Base-by-base conservation (phyloP, 2,329 filamentous ascomycete species). In the Phaeosphaeria sp. region DNA sequence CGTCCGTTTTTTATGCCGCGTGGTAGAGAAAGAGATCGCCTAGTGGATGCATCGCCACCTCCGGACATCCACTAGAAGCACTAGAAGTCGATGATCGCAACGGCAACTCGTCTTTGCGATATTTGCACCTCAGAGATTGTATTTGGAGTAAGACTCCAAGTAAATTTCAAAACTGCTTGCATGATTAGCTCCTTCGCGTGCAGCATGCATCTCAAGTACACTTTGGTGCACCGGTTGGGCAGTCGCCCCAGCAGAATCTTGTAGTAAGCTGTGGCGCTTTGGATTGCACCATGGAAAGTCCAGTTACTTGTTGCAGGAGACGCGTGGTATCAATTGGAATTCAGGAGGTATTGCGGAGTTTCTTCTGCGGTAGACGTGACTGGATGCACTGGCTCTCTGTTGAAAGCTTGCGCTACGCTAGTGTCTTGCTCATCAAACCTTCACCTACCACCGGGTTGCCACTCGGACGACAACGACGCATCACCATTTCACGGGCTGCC, bases 11-110 rank as follows among this genome's bases (percentile, higher is more conserved):
- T 36, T 25, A 49, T 45, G 46, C 52, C 44, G 24, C 39, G 5
- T 49, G 52, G n/a, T 33, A 43, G 25, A 20, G 9, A 49, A 49
- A 27, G 6, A 36, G 30, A 49, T 49, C 30, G 24, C 20, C 20
- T 20, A 39, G 39, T 8, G 44, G 40, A 45, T 27, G 42, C 42
- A 51, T 51, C 22, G 49, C 45, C 39, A 49, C 46, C 33, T 49
- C 45, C 52, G 27, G 33, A 43, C 18, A 30, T 27, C 52, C 6
- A 49, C 45, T 36, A 48, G 45, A 54, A 45, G 52, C 52, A 49
- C 15, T 30, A 21, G 15, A 43, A 24, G 21, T 46, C 36, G 21
- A 51, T 36, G 6, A 36, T 13, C 11, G 30, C 30, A 36, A 36
- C 30, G 3, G 11, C 11, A 36, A 13, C 15, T 36, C 30, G 30